These are phyloP conservation scores for Marasmius sp. DNA, from an alignment of 1,284 basidiomycete genomes.

Conservation along the genomic window DNA sequence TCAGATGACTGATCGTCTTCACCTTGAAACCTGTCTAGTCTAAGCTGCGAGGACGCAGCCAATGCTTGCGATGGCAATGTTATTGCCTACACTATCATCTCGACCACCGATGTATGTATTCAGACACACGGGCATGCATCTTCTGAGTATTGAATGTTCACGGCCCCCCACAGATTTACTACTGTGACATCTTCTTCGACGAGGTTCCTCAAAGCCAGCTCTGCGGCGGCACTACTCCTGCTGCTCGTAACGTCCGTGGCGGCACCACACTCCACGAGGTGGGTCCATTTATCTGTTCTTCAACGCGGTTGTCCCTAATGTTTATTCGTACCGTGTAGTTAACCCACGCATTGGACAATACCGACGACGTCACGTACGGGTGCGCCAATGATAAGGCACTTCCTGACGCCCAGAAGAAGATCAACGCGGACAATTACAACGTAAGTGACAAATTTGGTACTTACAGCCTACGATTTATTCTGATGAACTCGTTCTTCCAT, in stretches of 20 bases:
- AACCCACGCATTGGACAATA: constrained; percentile 23
- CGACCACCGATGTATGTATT: constrained; percentile 19
- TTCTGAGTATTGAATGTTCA: not conserved
- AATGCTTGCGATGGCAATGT: constrained; percentile 16
- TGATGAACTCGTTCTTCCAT: not conserved
- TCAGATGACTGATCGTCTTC: not conserved
- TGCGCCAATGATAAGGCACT: constrained; percentile 24
- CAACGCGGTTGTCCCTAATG: not conserved
- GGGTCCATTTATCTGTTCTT: not conserved
- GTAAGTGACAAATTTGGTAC: constrained; percentile 9
- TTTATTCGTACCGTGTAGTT: constrained; percentile 13
- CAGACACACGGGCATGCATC: not conserved
- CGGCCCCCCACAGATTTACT: constrained; percentile 16
- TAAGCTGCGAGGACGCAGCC: constrained; percentile 19
- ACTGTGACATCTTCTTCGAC: constrained; percentile 21
- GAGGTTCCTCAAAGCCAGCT: constrained; percentile 14
- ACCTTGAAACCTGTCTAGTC: constrained; percentile 3
- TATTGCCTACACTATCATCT: constrained; percentile 19
- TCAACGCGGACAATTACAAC: constrained; percentile 30
- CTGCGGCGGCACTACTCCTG: constrained; percentile 19
- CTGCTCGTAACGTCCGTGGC: constrained; percentile 18
- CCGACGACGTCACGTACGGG: constrained; percentile 25
- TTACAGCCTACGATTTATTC: not conserved
- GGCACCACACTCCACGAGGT: constrained; percentile 22
- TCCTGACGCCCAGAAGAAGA: constrained; percentile 14